Evolutionary conservation across 495 filamentous ascomycete species (phyloP).

Genomic region (Daldinia bambusicola): DNA sequence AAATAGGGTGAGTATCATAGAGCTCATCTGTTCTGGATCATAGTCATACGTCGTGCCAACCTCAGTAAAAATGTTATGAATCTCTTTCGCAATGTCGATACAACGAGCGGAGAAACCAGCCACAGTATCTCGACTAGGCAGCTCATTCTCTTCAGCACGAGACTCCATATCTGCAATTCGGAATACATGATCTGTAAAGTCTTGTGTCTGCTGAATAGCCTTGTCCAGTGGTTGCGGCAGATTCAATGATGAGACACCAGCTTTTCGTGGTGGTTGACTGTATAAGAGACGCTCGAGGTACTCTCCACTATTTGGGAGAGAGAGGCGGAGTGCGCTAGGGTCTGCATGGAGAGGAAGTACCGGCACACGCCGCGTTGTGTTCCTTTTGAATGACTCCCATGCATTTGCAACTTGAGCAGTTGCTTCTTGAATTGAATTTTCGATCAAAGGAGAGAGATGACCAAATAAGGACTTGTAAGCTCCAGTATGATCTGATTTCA

Average conservation of each 20-base stretch:
- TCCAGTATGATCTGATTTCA: neutral
- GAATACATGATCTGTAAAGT: constrained; percentile 37
- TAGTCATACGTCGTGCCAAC: constrained; percentile 55
- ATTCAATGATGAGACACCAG: neutral
- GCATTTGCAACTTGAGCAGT: constrained; percentile 25
- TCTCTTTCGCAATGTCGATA: constrained; percentile 47
- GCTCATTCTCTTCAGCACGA: neutral
- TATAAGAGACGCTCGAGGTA: constrained; percentile 48
- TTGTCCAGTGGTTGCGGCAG: constrained; percentile 41
- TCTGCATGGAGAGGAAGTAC: constrained; percentile 53
- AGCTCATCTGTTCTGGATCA: constrained; percentile 58
- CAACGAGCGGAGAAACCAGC: constrained; percentile 42
- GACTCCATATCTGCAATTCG: constrained; percentile 31
- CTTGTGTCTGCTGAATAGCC: constrained; percentile 28
- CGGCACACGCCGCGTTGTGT: constrained; percentile 50
- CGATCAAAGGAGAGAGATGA: constrained; percentile 31
- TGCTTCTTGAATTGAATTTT: constrained; percentile 30
- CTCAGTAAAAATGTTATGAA: constrained; percentile 50
- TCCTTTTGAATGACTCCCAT: constrained; percentile 49
- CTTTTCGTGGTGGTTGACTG: neutral
- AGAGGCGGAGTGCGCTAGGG: constrained; percentile 46
- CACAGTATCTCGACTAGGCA: neutral
- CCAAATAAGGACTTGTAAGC: constrained; percentile 29
- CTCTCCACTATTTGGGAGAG: constrained; percentile 57
- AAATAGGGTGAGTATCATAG: constrained; percentile 55